phyloP scores from a whole-genome alignment of 164 flowering plant genomes.

The Chloranthus sessilifolius region DNA sequence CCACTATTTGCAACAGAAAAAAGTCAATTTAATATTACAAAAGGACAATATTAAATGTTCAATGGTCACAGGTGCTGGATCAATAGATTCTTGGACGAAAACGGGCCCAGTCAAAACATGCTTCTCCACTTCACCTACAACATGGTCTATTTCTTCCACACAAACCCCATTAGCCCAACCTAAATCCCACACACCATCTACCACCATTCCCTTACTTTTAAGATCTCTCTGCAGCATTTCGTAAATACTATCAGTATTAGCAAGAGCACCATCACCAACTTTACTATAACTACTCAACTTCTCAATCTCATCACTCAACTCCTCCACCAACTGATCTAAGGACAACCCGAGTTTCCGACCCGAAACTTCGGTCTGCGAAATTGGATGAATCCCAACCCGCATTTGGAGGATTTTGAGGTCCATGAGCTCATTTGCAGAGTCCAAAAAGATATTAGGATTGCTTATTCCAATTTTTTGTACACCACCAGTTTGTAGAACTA shows the following conservation, averaged over 20 bases:
- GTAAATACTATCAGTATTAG: conserved; percentile 26
- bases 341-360: conserved; percentile 17
- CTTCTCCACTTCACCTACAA: conserved; percentile 43
- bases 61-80: too few species aligned
- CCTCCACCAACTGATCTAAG: conserved; percentile 45
- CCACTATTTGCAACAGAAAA: too few species aligned
- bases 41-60: too few species aligned
- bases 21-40: too few species aligned
- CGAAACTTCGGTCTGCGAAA: background rate
- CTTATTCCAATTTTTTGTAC: conserved; percentile 10
- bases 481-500: conserved; percentile 5
- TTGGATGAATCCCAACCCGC: conserved; percentile 11
- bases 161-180: conserved; percentile 55
- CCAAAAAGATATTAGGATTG: conserved; percentile 29
- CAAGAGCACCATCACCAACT: conserved; percentile 15
- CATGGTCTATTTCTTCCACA: conserved; percentile 35
- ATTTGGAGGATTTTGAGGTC: conserved; percentile 28
- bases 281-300: conserved; percentile 29
- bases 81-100: too few species aligned
- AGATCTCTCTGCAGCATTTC: conserved; percentile 50
- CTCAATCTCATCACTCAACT: conserved; percentile 47
- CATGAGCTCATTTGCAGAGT: conserved; percentile 58
- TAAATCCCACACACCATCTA: conserved; percentile 47
- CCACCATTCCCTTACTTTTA: conserved; percentile 24
- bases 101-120: conserved; percentile 32